A percentile compares a stretch with the other conserved stretches of the same genome.
Conservation (phyloP, 2,329 filamentous ascomycete species). For the Phoma herbarum region DNA sequence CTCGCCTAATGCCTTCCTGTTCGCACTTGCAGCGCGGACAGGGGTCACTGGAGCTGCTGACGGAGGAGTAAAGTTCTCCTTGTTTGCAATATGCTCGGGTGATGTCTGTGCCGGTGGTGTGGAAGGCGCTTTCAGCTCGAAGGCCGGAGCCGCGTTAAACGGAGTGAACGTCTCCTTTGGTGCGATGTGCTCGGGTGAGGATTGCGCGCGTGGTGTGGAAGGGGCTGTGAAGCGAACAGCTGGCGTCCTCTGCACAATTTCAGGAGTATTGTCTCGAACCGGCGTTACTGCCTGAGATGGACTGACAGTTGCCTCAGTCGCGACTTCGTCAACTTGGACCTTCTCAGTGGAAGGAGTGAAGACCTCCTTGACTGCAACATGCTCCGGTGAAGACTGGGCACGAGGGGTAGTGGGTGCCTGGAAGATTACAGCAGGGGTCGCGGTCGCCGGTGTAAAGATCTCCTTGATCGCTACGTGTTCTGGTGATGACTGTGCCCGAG, state of each 20-base stretch:
- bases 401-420: background rate
- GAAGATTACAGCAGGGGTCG: constrained; percentile 2
- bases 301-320: background rate
- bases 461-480: constrained; percentile 9
- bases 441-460: background rate
- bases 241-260: constrained; percentile 15
- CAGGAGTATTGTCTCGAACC: constrained; percentile 13
- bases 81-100: constrained; percentile 19
- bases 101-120: constrained; percentile 19
- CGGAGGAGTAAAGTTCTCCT: constrained; percentile 18
- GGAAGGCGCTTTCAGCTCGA: constrained; percentile 15
- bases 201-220: constrained; percentile 14
- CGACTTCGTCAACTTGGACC: background rate
- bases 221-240: constrained; percentile 16
- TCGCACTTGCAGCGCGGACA: constrained; percentile 20
- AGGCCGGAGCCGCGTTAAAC: constrained; percentile 1
- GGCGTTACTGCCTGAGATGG: constrained; percentile 7
- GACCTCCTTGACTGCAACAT: constrained; percentile 13
- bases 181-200: constrained; percentile 18
- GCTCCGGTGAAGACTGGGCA: constrained; percentile 7
- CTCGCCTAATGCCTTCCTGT: constrained; percentile 19
- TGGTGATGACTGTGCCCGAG: constrained; percentile 4
- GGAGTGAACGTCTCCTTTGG: constrained; percentile 17
- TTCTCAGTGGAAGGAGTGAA: constrained; percentile 10
- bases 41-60: constrained; percentile 19